phyloP scores from a whole-genome alignment of 2,329 filamentous ascomycete genomes.

The Teratosphaeriaceae sp. region DNA sequence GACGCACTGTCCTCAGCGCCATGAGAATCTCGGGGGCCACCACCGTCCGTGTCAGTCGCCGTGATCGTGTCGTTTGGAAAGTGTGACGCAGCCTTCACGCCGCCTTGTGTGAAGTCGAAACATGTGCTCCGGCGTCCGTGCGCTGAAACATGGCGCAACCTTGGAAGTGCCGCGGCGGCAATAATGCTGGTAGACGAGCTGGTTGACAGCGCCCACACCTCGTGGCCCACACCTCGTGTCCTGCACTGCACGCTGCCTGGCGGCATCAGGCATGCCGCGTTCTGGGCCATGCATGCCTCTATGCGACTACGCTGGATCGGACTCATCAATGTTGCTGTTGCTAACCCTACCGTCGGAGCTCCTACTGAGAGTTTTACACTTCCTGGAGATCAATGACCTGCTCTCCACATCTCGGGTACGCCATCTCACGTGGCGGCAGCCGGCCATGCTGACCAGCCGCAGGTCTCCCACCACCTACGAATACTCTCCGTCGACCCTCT shows the following conservation, averaged over 20 bases:
- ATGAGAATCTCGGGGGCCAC: no score
- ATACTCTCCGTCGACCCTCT: slow-evolving; percentile 58
- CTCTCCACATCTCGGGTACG: slow-evolving; percentile 36
- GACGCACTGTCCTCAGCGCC: no score
- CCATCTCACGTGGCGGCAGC: no score
- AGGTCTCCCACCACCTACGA: slow-evolving; percentile 59
- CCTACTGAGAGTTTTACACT: slow-evolving; percentile 38
- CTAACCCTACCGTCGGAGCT: slow-evolving; percentile 37
- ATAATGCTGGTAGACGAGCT: neutral
- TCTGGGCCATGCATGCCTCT: no score
- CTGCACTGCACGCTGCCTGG: no score
- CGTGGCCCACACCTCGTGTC: no score
- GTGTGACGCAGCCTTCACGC: no score
- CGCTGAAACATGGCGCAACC: neutral
- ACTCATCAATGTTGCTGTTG: neutral
- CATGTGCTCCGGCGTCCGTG: no score
- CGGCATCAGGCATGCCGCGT: no score
- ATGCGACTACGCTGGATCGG: no score
- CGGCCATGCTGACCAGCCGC: slow-evolving; percentile 14
- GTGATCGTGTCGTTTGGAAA: no score
- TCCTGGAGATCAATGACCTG: slow-evolving; percentile 42
- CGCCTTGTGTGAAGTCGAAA: neutral
- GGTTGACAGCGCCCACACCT: neutral
- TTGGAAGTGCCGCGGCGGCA: slow-evolving; percentile 1
- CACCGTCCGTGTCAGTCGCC: no score